Conservation (phyloP, 2,329 filamentous ascomycete species). For the Penicillium sp. region DNA sequence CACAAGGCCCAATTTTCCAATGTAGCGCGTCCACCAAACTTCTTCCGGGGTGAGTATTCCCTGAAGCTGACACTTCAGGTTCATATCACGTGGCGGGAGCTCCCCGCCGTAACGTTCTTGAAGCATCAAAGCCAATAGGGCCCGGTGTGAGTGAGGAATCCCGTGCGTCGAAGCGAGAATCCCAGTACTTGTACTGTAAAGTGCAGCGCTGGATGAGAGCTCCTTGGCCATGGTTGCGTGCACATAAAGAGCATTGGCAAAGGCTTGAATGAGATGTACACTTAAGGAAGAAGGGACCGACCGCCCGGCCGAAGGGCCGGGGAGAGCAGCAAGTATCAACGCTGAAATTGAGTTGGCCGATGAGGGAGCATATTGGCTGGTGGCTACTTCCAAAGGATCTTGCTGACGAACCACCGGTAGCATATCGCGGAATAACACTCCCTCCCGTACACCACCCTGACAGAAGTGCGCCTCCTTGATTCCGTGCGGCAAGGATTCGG, state of each 20-base stretch:
- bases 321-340: constrained; percentile 48
- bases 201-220: constrained; percentile 27
- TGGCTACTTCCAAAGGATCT: constrained; percentile 62
- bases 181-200: constrained; percentile 32
- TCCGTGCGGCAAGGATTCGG: constrained; percentile 58
- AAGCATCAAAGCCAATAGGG: constrained; percentile 32
- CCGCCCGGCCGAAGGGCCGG: constrained; percentile 25
- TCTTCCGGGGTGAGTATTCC: constrained; percentile 29
- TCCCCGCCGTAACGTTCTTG: constrained; percentile 32
- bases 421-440: constrained; percentile 65
- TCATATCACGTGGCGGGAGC: constrained; percentile 31
- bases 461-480: constrained; percentile 75
- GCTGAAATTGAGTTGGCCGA: constrained; percentile 46
- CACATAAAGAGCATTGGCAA: constrained; percentile 32
- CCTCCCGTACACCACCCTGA: constrained; percentile 78
- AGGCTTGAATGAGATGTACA: constrained; percentile 26
- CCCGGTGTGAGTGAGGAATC: constrained; percentile 31
- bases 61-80: constrained; percentile 26
- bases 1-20: constrained; percentile 30
- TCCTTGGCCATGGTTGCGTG: constrained; percentile 33
- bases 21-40: constrained; percentile 33
- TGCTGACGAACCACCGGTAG: constrained; percentile 54
- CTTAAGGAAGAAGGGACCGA: constrained; percentile 25
- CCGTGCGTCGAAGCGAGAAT: constrained; percentile 32
- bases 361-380: constrained; percentile 45